phyloP scores from a whole-genome alignment of 768 basidiomycete genomes.

The Russula abietina region DNA sequence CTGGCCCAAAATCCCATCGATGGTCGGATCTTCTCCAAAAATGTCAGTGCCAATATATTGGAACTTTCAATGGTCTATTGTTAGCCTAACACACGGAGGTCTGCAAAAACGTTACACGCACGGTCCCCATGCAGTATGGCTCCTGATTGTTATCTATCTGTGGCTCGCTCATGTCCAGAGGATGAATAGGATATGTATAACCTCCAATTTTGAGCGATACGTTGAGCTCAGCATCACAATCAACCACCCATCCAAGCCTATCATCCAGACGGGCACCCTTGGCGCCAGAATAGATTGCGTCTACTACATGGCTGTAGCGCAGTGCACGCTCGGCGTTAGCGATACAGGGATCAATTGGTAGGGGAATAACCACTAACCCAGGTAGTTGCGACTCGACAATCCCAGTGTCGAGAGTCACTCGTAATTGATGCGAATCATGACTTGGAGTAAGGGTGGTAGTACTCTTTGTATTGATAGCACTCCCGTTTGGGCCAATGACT shows the following conservation, averaged over 20 bases:
- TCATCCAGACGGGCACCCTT: no score
- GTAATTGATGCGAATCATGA: no score
- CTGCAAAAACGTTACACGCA: background rate
- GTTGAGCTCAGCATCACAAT: no score
- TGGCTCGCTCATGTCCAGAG: conserved; percentile 46
- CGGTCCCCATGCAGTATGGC: conserved; percentile 33
- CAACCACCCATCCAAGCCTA: no score
- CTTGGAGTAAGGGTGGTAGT: conserved; percentile 54
- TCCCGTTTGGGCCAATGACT: conserved; percentile 54
- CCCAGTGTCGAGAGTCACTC: conserved; percentile 73
- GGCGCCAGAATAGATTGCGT: conserved; percentile 63
- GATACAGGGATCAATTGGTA: conserved; percentile 16
- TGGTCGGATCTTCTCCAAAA: conserved; percentile 46
- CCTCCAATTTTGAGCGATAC: no score
- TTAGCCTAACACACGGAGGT: background rate
- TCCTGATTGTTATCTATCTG: conserved; percentile 33
- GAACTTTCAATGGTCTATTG: conserved; percentile 34
- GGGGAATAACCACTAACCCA: conserved; percentile 29
- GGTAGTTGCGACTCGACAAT: conserved; percentile 61
- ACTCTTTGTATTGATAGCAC: conserved; percentile 39
- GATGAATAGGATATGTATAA: conserved; percentile 63
- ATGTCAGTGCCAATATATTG: no score
- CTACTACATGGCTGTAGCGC: conserved; percentile 40
- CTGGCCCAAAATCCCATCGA: conserved; percentile 58
- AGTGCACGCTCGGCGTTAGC: background rate